Evolutionary conservation across 2,329 filamentous ascomycete genomes (phyloP), one percentile per base, ranked within the genome.

Genomic region (Penicillium sp.): DNA sequence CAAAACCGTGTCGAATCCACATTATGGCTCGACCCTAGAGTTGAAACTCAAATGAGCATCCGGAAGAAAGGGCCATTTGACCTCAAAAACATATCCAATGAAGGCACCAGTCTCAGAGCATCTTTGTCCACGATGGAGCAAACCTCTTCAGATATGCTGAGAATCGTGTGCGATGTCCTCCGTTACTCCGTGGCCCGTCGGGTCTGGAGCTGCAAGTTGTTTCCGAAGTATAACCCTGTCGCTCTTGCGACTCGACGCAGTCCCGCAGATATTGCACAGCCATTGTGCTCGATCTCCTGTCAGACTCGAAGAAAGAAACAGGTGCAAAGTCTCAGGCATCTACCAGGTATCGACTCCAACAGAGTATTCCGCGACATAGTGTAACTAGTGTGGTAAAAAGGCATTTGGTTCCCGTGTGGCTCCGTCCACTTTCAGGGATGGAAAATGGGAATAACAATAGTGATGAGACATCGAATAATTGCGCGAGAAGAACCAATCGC

Each of bases 141-240:
- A 49, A 29, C 23, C 31, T 26, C 23, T 31, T 26, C 41, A 47
- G n/a, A 7, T 3, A 21, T 21, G 8, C 9, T 48, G 55, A 49
- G 21, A 19, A 41, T 3, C n/a, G 3, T 30, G 15, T 19, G 3
- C n/a, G n/a, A 23, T n/a, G 45, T 46, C 9, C 44, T 46, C 44
- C 44, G 44, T 47, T 9, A 35, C 5, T 51, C 45, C 35, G 17
- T 57, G 35, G 47, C 35, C 56, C 29, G 30, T 13, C 50, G 30
- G 50, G 30, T 52, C 46, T 46, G 21, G 23, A 50, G n/a, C 21
- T 46, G 38, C 35, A 29, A 47, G 19, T 53, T 41, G 52, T 58
- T 47, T 58, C 56, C 56, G 56, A 53, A 46, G 56, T 58, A 50
- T 50, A 51, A 45, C 46, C 52, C 45, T 56, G 46, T 19, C 13